A percentile compares a stretch with the other conserved stretches of the same genome.
These are phyloP conservation scores for Rhodamnia argentea DNA, from an alignment of 345 rosid species.

Conservation along the genomic window DNA sequence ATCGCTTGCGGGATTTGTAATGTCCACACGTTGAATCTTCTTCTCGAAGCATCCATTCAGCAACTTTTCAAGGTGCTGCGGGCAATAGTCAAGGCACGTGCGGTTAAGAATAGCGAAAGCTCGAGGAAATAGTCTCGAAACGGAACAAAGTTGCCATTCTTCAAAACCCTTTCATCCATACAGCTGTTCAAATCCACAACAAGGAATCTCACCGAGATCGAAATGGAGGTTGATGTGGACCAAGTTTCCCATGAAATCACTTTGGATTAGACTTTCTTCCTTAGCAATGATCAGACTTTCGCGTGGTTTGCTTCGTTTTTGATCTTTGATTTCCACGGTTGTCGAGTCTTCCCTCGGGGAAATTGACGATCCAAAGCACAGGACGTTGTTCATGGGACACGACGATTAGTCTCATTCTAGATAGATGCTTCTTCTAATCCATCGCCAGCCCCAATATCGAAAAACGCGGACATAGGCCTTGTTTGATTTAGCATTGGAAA, in stretches of 20 bases:
- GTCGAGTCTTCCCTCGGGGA: background rate
- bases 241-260: no score
- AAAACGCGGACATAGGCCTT: background rate
- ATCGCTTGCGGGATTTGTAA: background rate
- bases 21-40: background rate
- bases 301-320: no score
- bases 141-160: no score
- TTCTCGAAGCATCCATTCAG: background rate
- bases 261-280: no score
- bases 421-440: background rate
- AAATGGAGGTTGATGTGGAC: background rate
- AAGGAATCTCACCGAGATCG: background rate
- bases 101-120: background rate
- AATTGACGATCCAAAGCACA: background rate
- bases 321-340: background rate
- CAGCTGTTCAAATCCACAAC: background rate
- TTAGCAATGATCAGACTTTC: no score
- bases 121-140: no score
- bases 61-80: background rate
- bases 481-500: no score
- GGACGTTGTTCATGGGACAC: background rate
- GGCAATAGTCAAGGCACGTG: background rate
- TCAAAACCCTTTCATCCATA: background rate
- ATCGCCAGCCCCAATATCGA: background rate
- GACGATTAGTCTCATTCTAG: background rate